phyloP scores from a whole-genome alignment of 2,329 filamentous ascomycete species.

The Thelonectria rubi region DNA sequence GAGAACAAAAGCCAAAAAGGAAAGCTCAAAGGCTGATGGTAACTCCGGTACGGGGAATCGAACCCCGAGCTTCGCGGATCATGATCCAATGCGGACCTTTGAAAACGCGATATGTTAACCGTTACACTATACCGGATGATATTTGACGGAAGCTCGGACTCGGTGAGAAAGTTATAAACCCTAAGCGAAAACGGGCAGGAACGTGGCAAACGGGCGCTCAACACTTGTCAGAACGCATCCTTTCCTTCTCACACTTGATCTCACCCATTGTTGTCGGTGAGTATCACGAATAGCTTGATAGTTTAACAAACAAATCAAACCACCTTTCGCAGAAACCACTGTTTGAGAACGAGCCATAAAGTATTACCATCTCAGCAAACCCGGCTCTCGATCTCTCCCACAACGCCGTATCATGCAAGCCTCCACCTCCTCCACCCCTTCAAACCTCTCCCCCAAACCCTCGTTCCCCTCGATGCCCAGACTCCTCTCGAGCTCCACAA shows the following conservation, averaged over 20 bases:
- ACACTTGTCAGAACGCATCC: no score
- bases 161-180: no score
- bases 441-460: conserved; percentile 20
- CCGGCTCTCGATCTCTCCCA: background rate
- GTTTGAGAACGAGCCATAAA: no score
- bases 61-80: conserved; percentile 14
- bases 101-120: conserved; percentile 19
- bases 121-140: conserved; percentile 17
- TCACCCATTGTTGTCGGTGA: no score
- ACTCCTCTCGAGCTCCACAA: conserved; percentile 19
- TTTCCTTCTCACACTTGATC: no score
- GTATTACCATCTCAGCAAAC: background rate
- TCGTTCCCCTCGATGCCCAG: conserved; percentile 18
- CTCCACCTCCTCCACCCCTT: conserved; percentile 33
- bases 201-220: no score
- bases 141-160: background rate
- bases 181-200: no score
- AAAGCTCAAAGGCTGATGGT: background rate
- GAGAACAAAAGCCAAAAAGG: background rate
- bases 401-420: conserved; percentile 37
- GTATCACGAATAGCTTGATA: no score
- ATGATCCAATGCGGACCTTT: background rate
- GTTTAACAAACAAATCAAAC: no score
- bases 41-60: conserved; percentile 18
- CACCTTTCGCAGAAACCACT: no score